Evolutionary conservation across 495 filamentous ascomycete genomes (phyloP).

Genomic region (Staphylotrichum tortipilum): DNA sequence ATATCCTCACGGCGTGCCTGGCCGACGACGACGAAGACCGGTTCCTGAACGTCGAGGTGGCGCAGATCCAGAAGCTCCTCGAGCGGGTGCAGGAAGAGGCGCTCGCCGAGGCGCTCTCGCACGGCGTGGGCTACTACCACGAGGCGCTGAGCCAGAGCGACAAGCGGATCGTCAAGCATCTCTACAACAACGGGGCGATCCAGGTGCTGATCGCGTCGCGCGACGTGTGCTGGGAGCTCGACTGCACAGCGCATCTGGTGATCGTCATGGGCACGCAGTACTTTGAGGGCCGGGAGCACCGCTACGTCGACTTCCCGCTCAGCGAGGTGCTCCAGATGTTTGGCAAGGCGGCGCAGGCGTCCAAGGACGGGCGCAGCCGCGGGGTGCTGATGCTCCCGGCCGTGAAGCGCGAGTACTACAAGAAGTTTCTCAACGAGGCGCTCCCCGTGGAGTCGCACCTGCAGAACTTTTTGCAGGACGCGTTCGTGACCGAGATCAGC

Average conservation of each 20-base stretch:
- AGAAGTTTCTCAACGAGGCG: conserved; percentile 96
- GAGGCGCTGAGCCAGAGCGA: conserved; percentile 83
- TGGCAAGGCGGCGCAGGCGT: conserved; percentile 75
- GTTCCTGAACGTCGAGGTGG: conserved; percentile 73
- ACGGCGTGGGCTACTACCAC: conserved; percentile 96
- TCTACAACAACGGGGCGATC: conserved; percentile 85
- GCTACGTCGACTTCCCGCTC: conserved; percentile 94
- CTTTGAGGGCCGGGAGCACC: conserved; percentile 92
- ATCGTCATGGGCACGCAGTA: conserved; percentile 99
- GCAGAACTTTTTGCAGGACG: conserved; percentile 83
- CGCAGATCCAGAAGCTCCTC: conserved; percentile 74
- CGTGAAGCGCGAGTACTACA: conserved; percentile 94
- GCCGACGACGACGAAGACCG: conserved; percentile 89
- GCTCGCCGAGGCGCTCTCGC: conserved; percentile 82
- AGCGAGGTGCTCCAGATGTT: conserved; percentile 99
- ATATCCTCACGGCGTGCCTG: conserved; percentile 74
- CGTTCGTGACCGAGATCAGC: conserved; percentile 93
- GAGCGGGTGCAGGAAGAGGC: conserved; percentile 74
- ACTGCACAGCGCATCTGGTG: conserved; percentile 79
- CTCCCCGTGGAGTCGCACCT: conserved; percentile 92
- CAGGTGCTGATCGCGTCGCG: conserved; percentile 89
- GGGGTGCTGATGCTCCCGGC: conserved; percentile 92
- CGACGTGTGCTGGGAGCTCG: conserved; percentile 94
- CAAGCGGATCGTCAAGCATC: conserved; percentile 84
- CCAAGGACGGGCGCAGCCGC: conserved; percentile 67